phyloP scores from a whole-genome alignment of 306 rosid genomes.

The Pterocarpus macrocarpus region DNA sequence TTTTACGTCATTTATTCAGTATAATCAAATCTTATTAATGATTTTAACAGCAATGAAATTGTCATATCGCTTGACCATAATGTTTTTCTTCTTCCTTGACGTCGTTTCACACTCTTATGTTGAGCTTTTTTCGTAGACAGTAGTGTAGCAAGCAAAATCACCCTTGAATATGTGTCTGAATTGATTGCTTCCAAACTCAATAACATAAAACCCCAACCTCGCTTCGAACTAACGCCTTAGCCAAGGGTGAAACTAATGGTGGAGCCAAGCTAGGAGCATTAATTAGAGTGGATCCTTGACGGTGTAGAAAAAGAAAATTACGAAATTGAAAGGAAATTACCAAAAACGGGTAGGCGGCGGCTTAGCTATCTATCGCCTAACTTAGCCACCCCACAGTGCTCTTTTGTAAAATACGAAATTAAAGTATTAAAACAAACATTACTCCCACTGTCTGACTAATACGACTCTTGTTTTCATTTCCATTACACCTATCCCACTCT shows the following conservation, averaged over 20 bases:
- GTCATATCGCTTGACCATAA: too few relatives aligned
- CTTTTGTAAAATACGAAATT: not conserved
- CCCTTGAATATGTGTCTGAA: too few relatives aligned
- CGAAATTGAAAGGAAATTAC: slow-evolving; percentile 32
- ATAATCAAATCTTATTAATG: too few relatives aligned
- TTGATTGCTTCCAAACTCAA: not conserved
- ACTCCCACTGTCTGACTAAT: not conserved
- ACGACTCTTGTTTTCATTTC: not conserved
- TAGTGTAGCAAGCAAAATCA: too few relatives aligned
- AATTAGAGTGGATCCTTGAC: slow-evolving; percentile 43
- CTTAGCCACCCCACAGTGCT: slow-evolving; percentile 46
- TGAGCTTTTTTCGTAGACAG: too few relatives aligned
- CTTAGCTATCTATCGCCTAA: slow-evolving; percentile 45
- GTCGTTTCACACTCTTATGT: too few relatives aligned
- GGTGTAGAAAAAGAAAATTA: slow-evolving; percentile 32
- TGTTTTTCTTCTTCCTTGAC: too few relatives aligned
- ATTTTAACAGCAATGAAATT: too few relatives aligned
- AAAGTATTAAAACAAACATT: not conserved
- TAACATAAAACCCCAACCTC: not conserved
- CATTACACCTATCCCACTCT: slow-evolving; percentile 19
- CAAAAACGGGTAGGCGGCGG: slow-evolving; percentile 46
- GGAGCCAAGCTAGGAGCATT: not conserved
- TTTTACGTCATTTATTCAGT: too few relatives aligned
- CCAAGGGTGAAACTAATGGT: not conserved
- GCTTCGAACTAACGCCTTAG: too few relatives aligned